Evolutionary conservation across 371 early-diverging fungal genomes (phyloP).

Genomic region (Batrachochytrium dendrobatidis): DNA sequence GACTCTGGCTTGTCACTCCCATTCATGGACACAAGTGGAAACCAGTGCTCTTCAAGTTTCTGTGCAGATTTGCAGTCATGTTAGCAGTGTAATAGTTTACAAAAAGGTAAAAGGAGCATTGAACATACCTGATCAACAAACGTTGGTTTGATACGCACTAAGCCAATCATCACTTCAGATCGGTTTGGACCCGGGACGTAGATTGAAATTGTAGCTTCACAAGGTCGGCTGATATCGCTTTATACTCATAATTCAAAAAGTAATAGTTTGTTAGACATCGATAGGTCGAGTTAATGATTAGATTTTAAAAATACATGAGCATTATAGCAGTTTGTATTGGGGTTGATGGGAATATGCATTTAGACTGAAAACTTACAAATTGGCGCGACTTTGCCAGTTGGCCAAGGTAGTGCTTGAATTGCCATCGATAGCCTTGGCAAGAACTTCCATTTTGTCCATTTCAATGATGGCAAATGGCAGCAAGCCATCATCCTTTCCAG

Average conservation of each 20-base stretch:
- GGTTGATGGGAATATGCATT: neutral
- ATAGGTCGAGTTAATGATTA: neutral
- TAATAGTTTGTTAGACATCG: neutral
- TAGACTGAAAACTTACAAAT: conserved; percentile 2
- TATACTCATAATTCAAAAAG: conserved; percentile 6
- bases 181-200: conserved; percentile 53
- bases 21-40: conserved; percentile 8
- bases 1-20: conserved; percentile 13
- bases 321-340: neutral
- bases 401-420: conserved; percentile 34
- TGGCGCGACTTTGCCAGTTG: conserved; percentile 5
- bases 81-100: neutral
- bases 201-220: conserved; percentile 75
- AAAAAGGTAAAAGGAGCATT: neutral
- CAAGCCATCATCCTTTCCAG: conserved; percentile 47
- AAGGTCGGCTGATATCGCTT: conserved; percentile 84
- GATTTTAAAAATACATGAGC: neutral
- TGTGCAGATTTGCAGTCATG: neutral
- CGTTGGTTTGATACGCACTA: conserved; percentile 16
- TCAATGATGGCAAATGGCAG: conserved; percentile 82
- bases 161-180: conserved; percentile 23
- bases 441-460: conserved; percentile 85
- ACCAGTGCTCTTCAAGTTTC: conserved; percentile 27
- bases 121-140: conserved; percentile 26
- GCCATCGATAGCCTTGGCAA: conserved; percentile 58